phyloP scores from a whole-genome alignment of 2,329 filamentous ascomycete genomes.

The Geosmithia putterillii region DNA sequence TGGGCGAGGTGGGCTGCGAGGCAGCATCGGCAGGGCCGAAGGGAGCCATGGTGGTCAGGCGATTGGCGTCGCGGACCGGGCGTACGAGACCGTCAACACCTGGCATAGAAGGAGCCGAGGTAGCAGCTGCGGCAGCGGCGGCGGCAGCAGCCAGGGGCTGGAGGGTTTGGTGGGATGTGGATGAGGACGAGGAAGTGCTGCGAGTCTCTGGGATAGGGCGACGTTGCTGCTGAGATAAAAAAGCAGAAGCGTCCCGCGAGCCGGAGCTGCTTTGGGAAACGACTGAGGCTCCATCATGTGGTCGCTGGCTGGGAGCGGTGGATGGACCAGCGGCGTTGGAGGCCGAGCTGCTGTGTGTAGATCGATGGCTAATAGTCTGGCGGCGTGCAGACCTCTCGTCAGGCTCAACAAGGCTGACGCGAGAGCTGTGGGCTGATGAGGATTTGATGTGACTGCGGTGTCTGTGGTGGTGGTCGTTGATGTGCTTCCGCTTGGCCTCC shows the following conservation, averaged over 20 bases:
- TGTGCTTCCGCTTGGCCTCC: slow-evolving; percentile 62
- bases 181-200: slow-evolving; percentile 13
- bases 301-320: slow-evolving; percentile 12
- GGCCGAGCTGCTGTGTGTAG: slow-evolving; percentile 20
- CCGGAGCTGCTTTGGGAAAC: slow-evolving; percentile 5
- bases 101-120: slow-evolving; percentile 51
- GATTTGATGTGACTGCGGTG: slow-evolving; percentile 37
- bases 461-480: slow-evolving; percentile 30
- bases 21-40: slow-evolving; percentile 55
- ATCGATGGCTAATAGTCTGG: slow-evolving; percentile 58
- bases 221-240: slow-evolving; percentile 20
- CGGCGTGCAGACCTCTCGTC: slow-evolving; percentile 56
- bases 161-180: slow-evolving; percentile 30
- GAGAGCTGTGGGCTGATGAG: slow-evolving; percentile 30
- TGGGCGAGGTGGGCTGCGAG: slow-evolving; percentile 88
- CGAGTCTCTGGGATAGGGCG: not conserved
- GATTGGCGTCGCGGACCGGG: slow-evolving; percentile 70
- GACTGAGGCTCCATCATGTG: slow-evolving; percentile 10
- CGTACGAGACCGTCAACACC: slow-evolving; percentile 63
- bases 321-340: slow-evolving; percentile 26
- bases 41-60: slow-evolving; percentile 70
- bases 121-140: slow-evolving; percentile 43
- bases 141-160: slow-evolving; percentile 54
- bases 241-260: slow-evolving; percentile 7
- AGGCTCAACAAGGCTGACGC: slow-evolving; percentile 28